These are phyloP conservation scores for Cladochytrium replicatum DNA, from an alignment of 192 early-diverging fungal species.

Conservation along the genomic window DNA sequence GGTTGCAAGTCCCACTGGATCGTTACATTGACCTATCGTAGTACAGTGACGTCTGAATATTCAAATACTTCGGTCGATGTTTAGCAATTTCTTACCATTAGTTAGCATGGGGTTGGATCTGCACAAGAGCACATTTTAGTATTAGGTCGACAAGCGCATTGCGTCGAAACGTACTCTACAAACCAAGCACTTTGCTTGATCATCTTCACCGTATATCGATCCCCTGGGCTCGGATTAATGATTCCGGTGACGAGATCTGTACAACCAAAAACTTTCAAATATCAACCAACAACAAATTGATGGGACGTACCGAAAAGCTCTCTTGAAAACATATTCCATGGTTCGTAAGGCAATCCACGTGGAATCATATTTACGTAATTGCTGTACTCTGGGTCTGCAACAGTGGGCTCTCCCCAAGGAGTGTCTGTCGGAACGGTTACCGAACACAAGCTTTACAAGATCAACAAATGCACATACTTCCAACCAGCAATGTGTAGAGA, in stretches of 20 bases:
- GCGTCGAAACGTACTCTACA: slow-evolving; percentile 16
- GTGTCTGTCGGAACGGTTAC: slow-evolving; percentile 35
- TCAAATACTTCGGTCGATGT: neutral
- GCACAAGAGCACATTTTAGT: neutral
- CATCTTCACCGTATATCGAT: slow-evolving; percentile 31
- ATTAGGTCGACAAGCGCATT: neutral
- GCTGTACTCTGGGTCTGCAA: slow-evolving; percentile 47
- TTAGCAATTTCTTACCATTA: slow-evolving; percentile 21
- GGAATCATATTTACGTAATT: slow-evolving; percentile 26
- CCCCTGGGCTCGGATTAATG: slow-evolving; percentile 32
- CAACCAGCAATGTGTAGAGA: slow-evolving; percentile 56
- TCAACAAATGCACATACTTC: slow-evolving; percentile 32
- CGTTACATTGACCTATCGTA: slow-evolving; percentile 40
- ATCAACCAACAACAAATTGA: neutral
- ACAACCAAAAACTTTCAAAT: neutral
- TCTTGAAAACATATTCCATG: slow-evolving; percentile 40
- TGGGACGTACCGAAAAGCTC: slow-evolving; percentile 27
- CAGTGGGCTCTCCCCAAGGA: slow-evolving; percentile 57
- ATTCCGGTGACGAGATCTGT: slow-evolving; percentile 37
- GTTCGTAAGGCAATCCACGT: slow-evolving; percentile 26
- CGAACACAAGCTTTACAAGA: neutral
- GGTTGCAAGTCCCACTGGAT: slow-evolving; percentile 44
- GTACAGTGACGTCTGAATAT: neutral
- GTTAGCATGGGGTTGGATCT: slow-evolving; percentile 45
- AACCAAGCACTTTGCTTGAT: slow-evolving; percentile 45